These are phyloP conservation scores for Erodium moschatum DNA, from an alignment of 441 rosid genomes.

Conservation along the genomic window DNA sequence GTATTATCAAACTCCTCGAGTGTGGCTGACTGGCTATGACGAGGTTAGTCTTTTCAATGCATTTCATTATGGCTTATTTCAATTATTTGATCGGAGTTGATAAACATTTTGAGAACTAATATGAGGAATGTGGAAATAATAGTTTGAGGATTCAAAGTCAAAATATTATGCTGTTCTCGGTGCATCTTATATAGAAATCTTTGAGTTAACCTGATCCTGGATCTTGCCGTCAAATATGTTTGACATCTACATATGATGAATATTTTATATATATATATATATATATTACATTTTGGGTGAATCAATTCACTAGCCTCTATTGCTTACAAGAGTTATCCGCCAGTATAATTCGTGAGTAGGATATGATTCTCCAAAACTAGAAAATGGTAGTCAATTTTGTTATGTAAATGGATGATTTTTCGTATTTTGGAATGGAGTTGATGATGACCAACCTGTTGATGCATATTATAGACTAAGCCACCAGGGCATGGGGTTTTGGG, in stretches of 20 bases:
- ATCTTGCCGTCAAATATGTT: too few relatives aligned
- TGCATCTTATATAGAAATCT: not conserved
- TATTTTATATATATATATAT: too few relatives aligned
- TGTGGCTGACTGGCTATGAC: slow-evolving; percentile 99
- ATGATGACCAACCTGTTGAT: not conserved
- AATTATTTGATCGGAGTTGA: slow-evolving; percentile 11
- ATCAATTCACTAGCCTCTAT: not conserved
- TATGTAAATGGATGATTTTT: not conserved
- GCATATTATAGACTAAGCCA: not conserved
- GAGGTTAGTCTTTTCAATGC: slow-evolving; percentile 45
- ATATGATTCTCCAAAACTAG: not conserved
- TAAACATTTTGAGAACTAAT: not conserved
- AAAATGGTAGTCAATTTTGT: not conserved
- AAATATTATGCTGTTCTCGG: not conserved
- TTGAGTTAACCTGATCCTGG: not conserved
- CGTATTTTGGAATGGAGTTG: not conserved
- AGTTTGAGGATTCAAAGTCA: not conserved
- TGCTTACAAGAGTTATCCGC: not conserved
- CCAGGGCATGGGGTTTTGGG: too few relatives aligned
- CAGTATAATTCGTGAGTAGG: not conserved
- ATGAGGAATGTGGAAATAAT: too few relatives aligned
- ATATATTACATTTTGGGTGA: not conserved
- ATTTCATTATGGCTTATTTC: slow-evolving; percentile 19
- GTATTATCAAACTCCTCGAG: slow-evolving; percentile 97
- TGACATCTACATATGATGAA: too few relatives aligned